Base-by-base conservation (phyloP, 1,139 yeast genomes). In the Kodamaea sp. region DNA sequence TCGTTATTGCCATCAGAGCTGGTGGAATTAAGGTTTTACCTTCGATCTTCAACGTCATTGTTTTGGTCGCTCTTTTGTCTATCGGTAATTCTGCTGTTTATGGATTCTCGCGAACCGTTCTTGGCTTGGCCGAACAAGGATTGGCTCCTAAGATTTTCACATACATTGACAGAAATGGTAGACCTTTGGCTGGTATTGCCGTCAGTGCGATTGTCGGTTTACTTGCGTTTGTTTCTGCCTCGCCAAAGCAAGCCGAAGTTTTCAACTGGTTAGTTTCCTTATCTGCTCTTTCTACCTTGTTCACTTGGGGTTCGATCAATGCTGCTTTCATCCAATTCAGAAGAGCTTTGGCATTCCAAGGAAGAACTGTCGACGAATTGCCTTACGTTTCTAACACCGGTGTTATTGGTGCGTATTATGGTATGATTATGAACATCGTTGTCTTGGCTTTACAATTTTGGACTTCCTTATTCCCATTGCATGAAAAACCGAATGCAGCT, bases 1-100 rank as follows among this genome's bases (percentile, higher is more conserved):
- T 78, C 58, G 79, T 79, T 7, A 69, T 78, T 49, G 81, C 82
- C n/a, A 68, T 78, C 38, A 66, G 68, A 39, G 63, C 66, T 35
- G 81, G 80, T 3, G 80, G 82, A 5, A 67, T 72, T 33, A 56
- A 62, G 29, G 70, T 59, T 2, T 60, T 74, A 35, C 74, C 75
- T 4, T 64, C 73, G 2, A 65, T 70, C 31, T 65, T 70, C 54
- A 70, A 70, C 43, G 75, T 67, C 6, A 63, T 69, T 8, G 67
- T 70, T 29, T 54, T 70, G 39, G 58, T 70, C 10, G 60, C 75
- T 1, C 65, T 70, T 24, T 53, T 66, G 30, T 66, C 75, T 10
- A 71, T 69, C 27, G 75, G 74, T 6, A 68, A 69, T 47, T 63
- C 73, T 1, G 71, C 75, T 6, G 72, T 70, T 5, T 70, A 63